Conservation (phyloP, 305 asterid species). For the Salvia sclarea region DNA sequence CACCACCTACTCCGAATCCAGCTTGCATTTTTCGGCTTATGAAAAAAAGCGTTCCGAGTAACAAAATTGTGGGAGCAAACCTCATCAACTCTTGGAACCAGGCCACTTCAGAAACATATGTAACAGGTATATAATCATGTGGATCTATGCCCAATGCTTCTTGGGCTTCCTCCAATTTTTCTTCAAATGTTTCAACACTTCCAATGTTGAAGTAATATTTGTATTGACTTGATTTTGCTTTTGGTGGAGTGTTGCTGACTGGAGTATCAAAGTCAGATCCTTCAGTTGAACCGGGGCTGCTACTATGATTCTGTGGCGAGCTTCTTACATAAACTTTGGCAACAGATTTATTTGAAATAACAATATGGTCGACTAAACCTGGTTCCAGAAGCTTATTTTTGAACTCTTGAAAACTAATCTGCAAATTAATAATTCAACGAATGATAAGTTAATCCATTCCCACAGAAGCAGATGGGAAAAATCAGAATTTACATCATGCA, state of each 20-base stretch:
- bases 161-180: slow-evolving; percentile 90
- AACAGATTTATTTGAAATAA: slow-evolving; percentile 71
- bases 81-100: slow-evolving; percentile 70
- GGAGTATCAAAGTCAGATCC: slow-evolving; percentile 44
- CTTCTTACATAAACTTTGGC: slow-evolving; percentile 76
- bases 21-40: slow-evolving; percentile 73
- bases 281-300: slow-evolving; percentile 34
- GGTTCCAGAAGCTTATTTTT: slow-evolving; percentile 88
- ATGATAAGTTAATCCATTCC: slow-evolving; percentile 11
- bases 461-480: slow-evolving; percentile 4
- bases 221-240: slow-evolving; percentile 48
- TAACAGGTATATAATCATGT: slow-evolving; percentile 75
- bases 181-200: slow-evolving; percentile 86
- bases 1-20: slow-evolving; percentile 81
- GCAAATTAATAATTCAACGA: slow-evolving; percentile 36
- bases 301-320: slow-evolving; percentile 45
- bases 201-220: slow-evolving; percentile 80
- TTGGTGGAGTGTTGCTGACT: slow-evolving; percentile 29
- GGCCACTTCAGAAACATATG: slow-evolving; percentile 62
- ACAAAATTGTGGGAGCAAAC: slow-evolving; percentile 65
- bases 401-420: slow-evolving; percentile 97
- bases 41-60: slow-evolving; percentile 58
- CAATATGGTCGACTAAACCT: slow-evolving; percentile 82
- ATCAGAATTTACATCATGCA: slow-evolving; percentile 12
- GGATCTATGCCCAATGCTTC: slow-evolving; percentile 75